phyloP scores from a whole-genome alignment of 495 filamentous ascomycete species.

The Xylaria palmicola region DNA sequence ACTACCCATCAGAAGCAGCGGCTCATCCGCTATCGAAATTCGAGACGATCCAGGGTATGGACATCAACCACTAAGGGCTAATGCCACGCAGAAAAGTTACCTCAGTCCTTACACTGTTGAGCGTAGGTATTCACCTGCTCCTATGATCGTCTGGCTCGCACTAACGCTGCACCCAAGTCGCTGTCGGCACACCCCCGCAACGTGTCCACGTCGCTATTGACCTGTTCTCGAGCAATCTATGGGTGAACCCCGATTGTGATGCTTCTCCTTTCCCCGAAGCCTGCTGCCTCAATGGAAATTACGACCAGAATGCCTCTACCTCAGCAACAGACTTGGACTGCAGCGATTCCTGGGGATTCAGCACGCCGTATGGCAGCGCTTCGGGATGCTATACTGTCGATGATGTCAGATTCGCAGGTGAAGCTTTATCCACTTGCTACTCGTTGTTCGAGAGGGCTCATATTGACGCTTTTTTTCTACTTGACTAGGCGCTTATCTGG shows the following conservation, averaged over 20 bases:
- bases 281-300: conserved; percentile 8
- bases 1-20: conserved; percentile 5
- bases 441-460: not conserved
- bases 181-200: conserved; percentile 12
- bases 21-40: not conserved
- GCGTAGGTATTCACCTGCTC: not conserved
- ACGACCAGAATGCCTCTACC: conserved; percentile 3
- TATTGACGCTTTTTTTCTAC: not conserved
- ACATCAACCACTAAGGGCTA: conserved; percentile 2
- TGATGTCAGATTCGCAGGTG: conserved; percentile 6
- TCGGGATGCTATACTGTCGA: conserved; percentile 6
- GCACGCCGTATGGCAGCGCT: not conserved
- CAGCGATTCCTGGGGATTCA: not conserved
- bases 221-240: conserved; percentile 5
- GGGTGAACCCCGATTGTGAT: conserved; percentile 14
- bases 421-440: not conserved
- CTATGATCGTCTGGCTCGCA: not conserved
- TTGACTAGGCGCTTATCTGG: not conserved
- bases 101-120: conserved; percentile 18
- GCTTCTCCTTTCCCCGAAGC: not conserved
- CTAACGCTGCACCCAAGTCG: conserved; percentile 4
- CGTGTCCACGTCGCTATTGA: conserved; percentile 10
- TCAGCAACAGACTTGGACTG: not conserved
- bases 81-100: conserved; percentile 10
- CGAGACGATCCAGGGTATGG: conserved; percentile 5